Percentiles rank a stretch among this genome's conserved stretches.
phyloP scores from a whole-genome alignment of 202 grass and related monocot genomes.

The Eragrostis tef region DNA sequence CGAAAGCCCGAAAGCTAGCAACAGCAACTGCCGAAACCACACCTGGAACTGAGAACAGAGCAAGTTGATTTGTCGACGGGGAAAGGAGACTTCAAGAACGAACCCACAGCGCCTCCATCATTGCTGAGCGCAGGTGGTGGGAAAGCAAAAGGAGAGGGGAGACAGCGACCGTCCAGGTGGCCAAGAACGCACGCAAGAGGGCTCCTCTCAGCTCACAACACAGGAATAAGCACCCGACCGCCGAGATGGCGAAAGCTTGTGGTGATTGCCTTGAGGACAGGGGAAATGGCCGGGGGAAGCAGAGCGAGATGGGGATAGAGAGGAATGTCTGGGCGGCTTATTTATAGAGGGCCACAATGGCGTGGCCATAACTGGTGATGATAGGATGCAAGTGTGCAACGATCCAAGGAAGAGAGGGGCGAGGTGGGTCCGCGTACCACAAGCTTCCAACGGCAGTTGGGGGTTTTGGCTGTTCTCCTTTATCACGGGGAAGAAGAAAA shows the following conservation, averaged over 20 bases:
- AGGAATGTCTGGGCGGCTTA: slow-evolving; percentile 14
- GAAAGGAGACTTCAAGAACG: slow-evolving; percentile 20
- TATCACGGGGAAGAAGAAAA: background rate
- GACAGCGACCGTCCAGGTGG: slow-evolving; percentile 52
- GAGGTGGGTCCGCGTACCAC: slow-evolving; percentile 11
- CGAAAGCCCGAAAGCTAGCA: background rate
- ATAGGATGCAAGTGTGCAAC: slow-evolving; percentile 18
- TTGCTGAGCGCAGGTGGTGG: slow-evolving; percentile 28
- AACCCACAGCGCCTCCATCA: slow-evolving; percentile 34
- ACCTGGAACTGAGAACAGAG: slow-evolving; percentile 19
- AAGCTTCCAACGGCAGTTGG: slow-evolving; percentile 34
- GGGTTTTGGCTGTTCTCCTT: slow-evolving; percentile 11
- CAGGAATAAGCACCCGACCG: slow-evolving; percentile 9
- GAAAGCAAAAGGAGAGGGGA: slow-evolving; percentile 35
- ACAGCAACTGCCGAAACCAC: slow-evolving; percentile 32
- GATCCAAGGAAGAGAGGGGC: background rate
- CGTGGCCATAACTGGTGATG: background rate
- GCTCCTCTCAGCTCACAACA: no score
- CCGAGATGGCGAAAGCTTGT: background rate
- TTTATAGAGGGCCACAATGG: slow-evolving; percentile 41
- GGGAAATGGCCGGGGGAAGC: background rate
- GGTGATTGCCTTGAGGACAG: background rate
- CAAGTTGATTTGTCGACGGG: slow-evolving; percentile 36
- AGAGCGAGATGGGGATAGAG: background rate
- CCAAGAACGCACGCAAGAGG: slow-evolving; percentile 41